Conservation (phyloP, 2,329 filamentous ascomycete genomes). For the Akanthomyces dipterigenus region DNA sequence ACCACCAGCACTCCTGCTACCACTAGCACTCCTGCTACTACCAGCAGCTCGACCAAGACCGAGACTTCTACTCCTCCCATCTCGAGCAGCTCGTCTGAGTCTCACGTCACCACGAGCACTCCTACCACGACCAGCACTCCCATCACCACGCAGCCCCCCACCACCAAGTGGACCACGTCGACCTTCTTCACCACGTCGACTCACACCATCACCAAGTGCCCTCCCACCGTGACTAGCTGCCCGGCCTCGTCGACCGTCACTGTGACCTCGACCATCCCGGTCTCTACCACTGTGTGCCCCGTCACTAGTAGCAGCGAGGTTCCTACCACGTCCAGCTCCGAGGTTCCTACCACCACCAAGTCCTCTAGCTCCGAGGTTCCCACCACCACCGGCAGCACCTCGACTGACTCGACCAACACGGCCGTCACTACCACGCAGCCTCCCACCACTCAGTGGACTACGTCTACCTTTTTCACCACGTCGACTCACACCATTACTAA, state of each 20-base stretch:
- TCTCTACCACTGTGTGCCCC: slow-evolving; percentile 38
- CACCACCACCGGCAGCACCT: background rate
- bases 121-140: background rate
- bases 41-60: background rate
- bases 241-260: slow-evolving; percentile 21
- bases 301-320: slow-evolving; percentile 26
- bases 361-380: background rate
- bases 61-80: background rate
- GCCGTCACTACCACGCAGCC: slow-evolving; percentile 1
- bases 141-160: slow-evolving; percentile 2
- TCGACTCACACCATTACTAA: slow-evolving; percentile 14
- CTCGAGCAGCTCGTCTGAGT: slow-evolving; percentile 6
- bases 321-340: background rate
- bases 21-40: slow-evolving; percentile 1
- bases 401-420: background rate
- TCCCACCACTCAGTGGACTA: slow-evolving; percentile 20
- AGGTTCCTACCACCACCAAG: slow-evolving; percentile 3
- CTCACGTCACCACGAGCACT: slow-evolving; percentile 12
- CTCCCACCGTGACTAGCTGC: slow-evolving; percentile 25
- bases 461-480: slow-evolving; percentile 26
- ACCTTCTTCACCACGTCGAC: slow-evolving; percentile 25
- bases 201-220: slow-evolving; percentile 19
- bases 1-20: slow-evolving; percentile 1
- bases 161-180: slow-evolving; percentile 22
- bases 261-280: slow-evolving; percentile 24